Evolutionary conservation across 352 stramenopile genomes (phyloP), one percentile per base, ranked within the genome.

Genomic region (Phytopythium mirpurense): DNA sequence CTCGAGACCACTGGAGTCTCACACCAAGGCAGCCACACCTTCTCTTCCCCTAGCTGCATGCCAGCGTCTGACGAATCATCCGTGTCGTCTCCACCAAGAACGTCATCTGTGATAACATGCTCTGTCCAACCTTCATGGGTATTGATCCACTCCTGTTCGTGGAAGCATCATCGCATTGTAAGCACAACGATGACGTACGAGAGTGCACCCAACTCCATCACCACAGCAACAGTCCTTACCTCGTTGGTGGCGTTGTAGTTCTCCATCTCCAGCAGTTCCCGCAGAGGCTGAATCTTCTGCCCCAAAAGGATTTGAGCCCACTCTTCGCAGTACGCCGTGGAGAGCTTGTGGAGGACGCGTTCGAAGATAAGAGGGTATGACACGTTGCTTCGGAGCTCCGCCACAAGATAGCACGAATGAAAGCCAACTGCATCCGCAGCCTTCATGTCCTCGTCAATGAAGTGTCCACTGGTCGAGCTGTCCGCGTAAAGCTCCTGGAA

Each of bases 1-100:
- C 76, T 91, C 12, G 85, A 93, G 15, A 95, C 75, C 7, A 68
- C 85, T 8, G 85, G 72, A 4, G 83, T 93, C 56, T 93, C 85
- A 36, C 75, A 87, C 83, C 83, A 95, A 16, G 85, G 83, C 2
- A 95, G 68, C 81, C 81, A 93, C 14, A 95, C 74, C 34, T 90
- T 88, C 44, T 91, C 81, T 19, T 85, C 75, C n/a, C 62, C 59
- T 5, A 80, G 51, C 36, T 54, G 48, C 42, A 73, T 59, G 23
- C 82, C 74, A 23, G 63, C 65, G 34, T 83, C 70, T 0, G 70
- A 82, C 0, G 66, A 68, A 42, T 70, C 63, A 38, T 74, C 69
- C 1, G 58, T 59, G 23, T 82, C 68, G 51, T 73, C 74, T 42
- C 63, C 63, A 34, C 54, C 57, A 37, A 76, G 29, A 23, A 54